These are phyloP conservation scores for Coniella lustricola DNA, from an alignment of 2,329 filamentous ascomycete genomes.

Conservation along the genomic window DNA sequence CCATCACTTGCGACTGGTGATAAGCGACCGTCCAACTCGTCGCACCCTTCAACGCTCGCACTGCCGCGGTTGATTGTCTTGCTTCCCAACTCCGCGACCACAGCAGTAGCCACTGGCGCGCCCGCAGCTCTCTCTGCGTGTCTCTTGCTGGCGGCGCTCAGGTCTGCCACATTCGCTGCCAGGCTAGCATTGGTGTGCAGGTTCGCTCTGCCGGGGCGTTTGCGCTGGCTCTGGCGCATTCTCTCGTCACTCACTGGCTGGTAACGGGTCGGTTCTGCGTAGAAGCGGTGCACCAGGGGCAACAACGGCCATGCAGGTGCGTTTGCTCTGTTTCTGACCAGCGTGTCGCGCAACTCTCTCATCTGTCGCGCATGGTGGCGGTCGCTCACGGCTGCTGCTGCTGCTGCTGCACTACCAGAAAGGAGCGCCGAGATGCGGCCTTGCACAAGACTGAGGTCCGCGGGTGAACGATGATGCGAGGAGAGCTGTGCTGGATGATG, in stretches of 20 bases:
- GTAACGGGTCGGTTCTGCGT: too few relatives aligned
- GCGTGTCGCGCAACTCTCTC: slow-evolving; percentile 5
- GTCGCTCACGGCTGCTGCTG: not conserved
- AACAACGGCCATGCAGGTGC: too few relatives aligned
- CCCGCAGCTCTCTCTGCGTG: not conserved
- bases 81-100: not conserved
- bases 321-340: not conserved
- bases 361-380: not conserved
- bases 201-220: not conserved
- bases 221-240: too few relatives aligned
- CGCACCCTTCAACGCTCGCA: not conserved
- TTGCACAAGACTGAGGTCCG: slow-evolving; percentile 4
- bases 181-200: slow-evolving; percentile 8
- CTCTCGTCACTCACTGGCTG: too few relatives aligned
- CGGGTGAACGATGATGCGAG: not conserved
- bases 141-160: not conserved
- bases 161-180: slow-evolving; percentile 3
- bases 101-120: not conserved
- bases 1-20: not conserved
- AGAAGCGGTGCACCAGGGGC: too few relatives aligned
- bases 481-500: not conserved
- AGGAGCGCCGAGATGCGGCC: slow-evolving; percentile 6
- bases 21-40: not conserved
- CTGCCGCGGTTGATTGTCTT: not conserved
- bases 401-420: not conserved